Percentiles rank a stretch among this genome's conserved stretches.
These are phyloP conservation scores for Hirschioporus abietinus DNA, from an alignment of 768 basidiomycete species.

Conservation along the genomic window DNA sequence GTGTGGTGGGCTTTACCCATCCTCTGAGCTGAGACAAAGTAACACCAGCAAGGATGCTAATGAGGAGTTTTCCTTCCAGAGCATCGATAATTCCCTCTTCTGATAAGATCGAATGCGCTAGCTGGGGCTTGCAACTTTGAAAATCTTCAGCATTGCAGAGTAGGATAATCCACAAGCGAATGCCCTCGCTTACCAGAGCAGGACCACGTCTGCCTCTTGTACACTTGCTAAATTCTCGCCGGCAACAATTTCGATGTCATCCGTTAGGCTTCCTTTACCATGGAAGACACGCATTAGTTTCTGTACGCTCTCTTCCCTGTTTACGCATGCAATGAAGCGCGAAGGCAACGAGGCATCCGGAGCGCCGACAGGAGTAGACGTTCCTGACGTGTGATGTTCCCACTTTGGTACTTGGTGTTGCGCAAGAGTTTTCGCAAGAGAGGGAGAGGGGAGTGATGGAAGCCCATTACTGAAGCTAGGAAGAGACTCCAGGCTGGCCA, in stretches of 20 bases:
- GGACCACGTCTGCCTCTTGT: constrained; percentile 71
- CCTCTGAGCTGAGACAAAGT: constrained; percentile 74
- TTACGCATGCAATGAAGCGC: constrained; percentile 85
- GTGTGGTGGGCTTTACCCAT: constrained; percentile 74
- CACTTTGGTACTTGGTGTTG: constrained; percentile 40
- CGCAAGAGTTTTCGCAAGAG: constrained; percentile 29
- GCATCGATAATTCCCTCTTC: constrained; percentile 78
- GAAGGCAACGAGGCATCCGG: constrained; percentile 69
- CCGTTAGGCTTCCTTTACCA: constrained; percentile 52
- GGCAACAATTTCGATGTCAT: constrained; percentile 65
- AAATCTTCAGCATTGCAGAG: constrained; percentile 3
- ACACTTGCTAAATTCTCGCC: constrained; percentile 69
- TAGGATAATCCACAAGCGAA: neutral
- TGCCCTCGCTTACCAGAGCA: constrained; percentile 66
- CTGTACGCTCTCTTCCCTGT: constrained; percentile 64
- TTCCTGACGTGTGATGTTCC: constrained; percentile 70
- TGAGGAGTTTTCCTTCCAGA: constrained; percentile 82
- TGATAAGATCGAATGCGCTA: constrained; percentile 67
- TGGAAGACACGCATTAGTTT: constrained; percentile 61
- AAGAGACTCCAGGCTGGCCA: constrained; percentile 69
- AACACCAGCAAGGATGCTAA: constrained; percentile 97
- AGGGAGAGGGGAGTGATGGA: neutral
- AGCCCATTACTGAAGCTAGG: constrained; percentile 17
- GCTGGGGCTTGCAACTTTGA: constrained; percentile 87
- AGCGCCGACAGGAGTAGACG: constrained; percentile 54